Evolutionary conservation across 768 basidiomycete species (phyloP), one percentile per base, ranked within the genome.

Genomic region (Hericium coralloides): DNA sequence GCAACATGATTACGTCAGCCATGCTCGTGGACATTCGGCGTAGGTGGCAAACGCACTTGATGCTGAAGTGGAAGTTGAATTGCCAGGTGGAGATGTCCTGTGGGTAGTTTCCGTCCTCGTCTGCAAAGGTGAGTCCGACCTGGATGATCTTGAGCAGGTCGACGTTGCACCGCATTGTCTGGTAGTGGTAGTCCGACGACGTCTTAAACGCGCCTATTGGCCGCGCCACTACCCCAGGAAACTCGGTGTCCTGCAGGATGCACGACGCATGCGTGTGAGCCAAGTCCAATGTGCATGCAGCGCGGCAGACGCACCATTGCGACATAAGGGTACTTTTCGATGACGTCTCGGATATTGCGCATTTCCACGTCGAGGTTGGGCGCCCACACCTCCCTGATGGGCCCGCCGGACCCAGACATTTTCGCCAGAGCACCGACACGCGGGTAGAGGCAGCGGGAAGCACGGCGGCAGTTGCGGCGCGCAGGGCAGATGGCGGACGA

Each of bases 131-230:
- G 62, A 99, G 81, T 5, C 97, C 97, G 59, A 98, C 84, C 74
- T 99, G 97, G 52, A 99, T 98, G 73, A 98, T 90, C 75, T 92
- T 93, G 63, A 99, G 80, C 51, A 98, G 77, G 79, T 99, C 97
- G 66, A 98, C 97, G 72, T 99, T 99, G 75, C 95, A 97, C 59
- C 97, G 87, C 89, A 99, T 95, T 2, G 97, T 99, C 72, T 99
- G 97, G 72, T 98, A 99, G 72, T 98, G 95, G 68, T 98, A 98
- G 73, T 99, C 97, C 20, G 93, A 93, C 12, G 93, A 92, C 0
- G 94, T 95, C 70, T 92, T 93, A 79, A 98, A 98, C 37, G 85
- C 78, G 5, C 97, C 97, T 65, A 99, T 95, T 2, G 97, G 97
- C 18, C 97, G 83, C 3, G 95, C 97, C 55, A 99, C 97, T 45